These are phyloP conservation scores for Alternaria ethzedia DNA, from an alignment of 2,329 filamentous ascomycete genomes.

Conservation along the genomic window DNA sequence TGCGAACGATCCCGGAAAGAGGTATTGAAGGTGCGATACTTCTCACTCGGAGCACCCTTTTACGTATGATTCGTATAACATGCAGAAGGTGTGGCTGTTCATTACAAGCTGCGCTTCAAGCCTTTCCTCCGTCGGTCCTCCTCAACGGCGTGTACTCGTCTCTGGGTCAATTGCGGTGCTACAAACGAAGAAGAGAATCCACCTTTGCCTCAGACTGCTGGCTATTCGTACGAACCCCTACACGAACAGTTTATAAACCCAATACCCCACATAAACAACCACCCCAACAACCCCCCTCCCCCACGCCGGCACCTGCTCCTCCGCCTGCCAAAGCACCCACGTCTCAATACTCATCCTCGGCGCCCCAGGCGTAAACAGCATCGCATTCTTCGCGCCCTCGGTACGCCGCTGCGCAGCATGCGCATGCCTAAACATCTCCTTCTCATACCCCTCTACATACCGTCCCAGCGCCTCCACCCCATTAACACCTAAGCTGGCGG, in stretches of 20 bases:
- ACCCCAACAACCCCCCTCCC: constrained; percentile 18
- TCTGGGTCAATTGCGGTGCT: too few species aligned
- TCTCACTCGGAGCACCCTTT: too few species aligned
- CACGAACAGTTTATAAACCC: not conserved
- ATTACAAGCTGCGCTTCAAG: too few species aligned
- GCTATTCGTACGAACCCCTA: not conserved
- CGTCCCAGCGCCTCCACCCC: constrained; percentile 27
- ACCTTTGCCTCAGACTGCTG: too few species aligned
- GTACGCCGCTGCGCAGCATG: constrained; percentile 44
- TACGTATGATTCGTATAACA: too few species aligned
- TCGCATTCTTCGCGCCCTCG: constrained; percentile 55
- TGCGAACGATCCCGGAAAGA: too few species aligned
- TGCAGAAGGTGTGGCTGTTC: too few species aligned
- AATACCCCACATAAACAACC: constrained; percentile 21
- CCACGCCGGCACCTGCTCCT: constrained; percentile 21
- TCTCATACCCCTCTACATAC: constrained; percentile 42
- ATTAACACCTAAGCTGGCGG: not conserved
- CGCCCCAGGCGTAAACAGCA: constrained; percentile 57
- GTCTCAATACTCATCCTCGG: constrained; percentile 54
- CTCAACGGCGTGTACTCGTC: too few species aligned
- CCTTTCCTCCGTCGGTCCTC: too few species aligned
- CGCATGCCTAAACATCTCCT: constrained; percentile 48
- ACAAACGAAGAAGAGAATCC: too few species aligned
- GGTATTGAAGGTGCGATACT: too few species aligned
- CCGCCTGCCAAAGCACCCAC: constrained; percentile 29